A percentile compares a stretch with the other conserved stretches of the same genome.
Conservation (phyloP, 2,329 filamentous ascomycete species). For the Pyricularia grisea region DNA sequence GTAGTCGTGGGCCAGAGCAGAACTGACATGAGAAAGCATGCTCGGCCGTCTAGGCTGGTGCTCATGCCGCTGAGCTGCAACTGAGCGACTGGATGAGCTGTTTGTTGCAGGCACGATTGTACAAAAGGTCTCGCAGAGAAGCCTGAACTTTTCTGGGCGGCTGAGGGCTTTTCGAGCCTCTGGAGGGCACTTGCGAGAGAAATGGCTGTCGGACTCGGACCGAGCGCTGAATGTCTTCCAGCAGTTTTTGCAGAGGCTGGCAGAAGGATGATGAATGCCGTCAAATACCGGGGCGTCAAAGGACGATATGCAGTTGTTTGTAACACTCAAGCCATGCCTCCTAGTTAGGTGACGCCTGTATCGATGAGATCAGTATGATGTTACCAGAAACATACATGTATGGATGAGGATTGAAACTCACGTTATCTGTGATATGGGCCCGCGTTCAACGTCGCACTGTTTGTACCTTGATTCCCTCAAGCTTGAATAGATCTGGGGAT, state of each 20-base stretch:
- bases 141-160: conserved; percentile 19
- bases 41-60: background rate
- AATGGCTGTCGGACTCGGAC: conserved; percentile 16
- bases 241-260: conserved; percentile 22
- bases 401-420: background rate
- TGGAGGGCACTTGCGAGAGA: conserved; percentile 13
- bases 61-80: background rate
- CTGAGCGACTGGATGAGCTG: background rate
- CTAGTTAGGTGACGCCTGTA: background rate
- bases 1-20: background rate
- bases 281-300: conserved; percentile 17
- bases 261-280: conserved; percentile 15
- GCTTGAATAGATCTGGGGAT: background rate
- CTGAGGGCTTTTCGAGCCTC: conserved; percentile 19
- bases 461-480: background rate
- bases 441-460: background rate
- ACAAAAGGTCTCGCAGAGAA: conserved; percentile 16
- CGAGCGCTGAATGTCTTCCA: conserved; percentile 18
- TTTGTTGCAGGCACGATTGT: background rate
- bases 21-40: background rate
- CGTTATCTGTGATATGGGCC: background rate
- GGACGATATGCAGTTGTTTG: conserved; percentile 16
- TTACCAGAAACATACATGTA: background rate
- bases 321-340: conserved; percentile 18
- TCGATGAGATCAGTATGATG: background rate